Evolutionary conservation across 2,329 filamentous ascomycete genomes (phyloP), one percentile per base, ranked within the genome.

Genomic region (Pseudogymnoascus sp.): DNA sequence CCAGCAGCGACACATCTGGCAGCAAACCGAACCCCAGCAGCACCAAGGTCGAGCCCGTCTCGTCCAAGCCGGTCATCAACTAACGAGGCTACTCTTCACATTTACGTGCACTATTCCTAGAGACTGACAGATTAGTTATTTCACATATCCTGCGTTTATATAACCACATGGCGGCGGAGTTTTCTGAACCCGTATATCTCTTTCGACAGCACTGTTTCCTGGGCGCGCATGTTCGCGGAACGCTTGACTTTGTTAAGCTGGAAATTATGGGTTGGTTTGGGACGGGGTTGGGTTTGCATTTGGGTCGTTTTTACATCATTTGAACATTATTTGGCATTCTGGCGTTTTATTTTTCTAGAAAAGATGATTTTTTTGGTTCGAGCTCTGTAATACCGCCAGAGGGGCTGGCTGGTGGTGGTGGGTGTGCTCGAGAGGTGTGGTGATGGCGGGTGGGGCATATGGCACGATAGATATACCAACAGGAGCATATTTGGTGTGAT

Each of bases 381-480:
- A 34, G 51, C 25, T 57, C 51, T 57, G n/a, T 57, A 57, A 57
- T 34, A 34, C 16, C n/a, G 16, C n/a, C 25, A 34, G n/a, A n/a
- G 28, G 25, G 13, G 25, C 28, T 31, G 48, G n/a, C n/a, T 57
- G 48, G 11, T 34, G 25, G 28, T 34, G 28, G 28, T 14, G 28
- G 21, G 25, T 57, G n/a, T 19, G 51, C 48, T 57, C 31, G 25
- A 57, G 48, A 57, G 48, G 16, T 54, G 8, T 31, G 48, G 48
- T 21, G 48, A 19, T 54, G 48, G 14, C 23, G 3, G 14, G 7
- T 4, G 25, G 10, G 25, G 28, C 23, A 34, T n/a, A 14, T 34
- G 51, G 28, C 51, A 57, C 16, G 28, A 57, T 57, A 34, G 51
- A 57, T 57, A 57, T 57, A 57, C 51, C 51, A 57, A 57, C 48